Conservation (phyloP, 768 basidiomycete species). For the Lactifluus pinguis region DNA sequence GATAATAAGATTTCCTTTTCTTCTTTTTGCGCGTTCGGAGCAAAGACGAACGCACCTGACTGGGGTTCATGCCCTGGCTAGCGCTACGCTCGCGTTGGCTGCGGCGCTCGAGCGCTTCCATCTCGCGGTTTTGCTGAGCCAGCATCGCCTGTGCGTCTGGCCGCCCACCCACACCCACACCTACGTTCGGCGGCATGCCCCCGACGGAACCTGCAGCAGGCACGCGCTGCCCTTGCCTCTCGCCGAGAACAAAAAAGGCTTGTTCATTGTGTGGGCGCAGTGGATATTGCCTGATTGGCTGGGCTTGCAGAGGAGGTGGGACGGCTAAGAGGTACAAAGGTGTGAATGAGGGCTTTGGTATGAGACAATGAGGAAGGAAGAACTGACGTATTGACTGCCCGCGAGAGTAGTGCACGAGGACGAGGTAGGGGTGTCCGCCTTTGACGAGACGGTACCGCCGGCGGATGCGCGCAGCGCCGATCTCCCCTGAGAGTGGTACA, state of each 20-base stretch:
- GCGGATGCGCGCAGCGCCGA: constrained; percentile 56
- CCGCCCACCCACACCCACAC: constrained; percentile 6
- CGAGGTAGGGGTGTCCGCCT: constrained; percentile 64
- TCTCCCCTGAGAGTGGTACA: constrained; percentile 54
- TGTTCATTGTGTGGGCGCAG: constrained; percentile 59
- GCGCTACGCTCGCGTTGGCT: constrained; percentile 32
- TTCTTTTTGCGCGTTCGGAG: background rate
- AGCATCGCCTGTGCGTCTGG: constrained; percentile 51
- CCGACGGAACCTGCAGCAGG: constrained; percentile 1
- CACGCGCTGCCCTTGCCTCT: constrained; percentile 64
- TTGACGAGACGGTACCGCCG: constrained; percentile 64
- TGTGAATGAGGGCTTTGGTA: background rate
- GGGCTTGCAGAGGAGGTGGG: constrained; percentile 44
- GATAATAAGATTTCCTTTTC: background rate
- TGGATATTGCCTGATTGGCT: constrained; percentile 64
- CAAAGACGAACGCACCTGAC: background rate
- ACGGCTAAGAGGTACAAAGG: constrained; percentile 38
- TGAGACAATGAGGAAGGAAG: background rate
- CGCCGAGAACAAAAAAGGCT: constrained; percentile 59
- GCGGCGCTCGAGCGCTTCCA: constrained; percentile 59
- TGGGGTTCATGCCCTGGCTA: constrained; percentile 23
- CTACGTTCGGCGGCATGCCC: constrained; percentile 8
- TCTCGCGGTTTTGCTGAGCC: constrained; percentile 60
- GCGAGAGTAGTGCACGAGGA: constrained; percentile 69
- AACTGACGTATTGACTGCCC: constrained; percentile 54